These are phyloP conservation scores for Friedmanniomyces endolithicus DNA, from an alignment of 495 filamentous ascomycete species.

Conservation along the genomic window DNA sequence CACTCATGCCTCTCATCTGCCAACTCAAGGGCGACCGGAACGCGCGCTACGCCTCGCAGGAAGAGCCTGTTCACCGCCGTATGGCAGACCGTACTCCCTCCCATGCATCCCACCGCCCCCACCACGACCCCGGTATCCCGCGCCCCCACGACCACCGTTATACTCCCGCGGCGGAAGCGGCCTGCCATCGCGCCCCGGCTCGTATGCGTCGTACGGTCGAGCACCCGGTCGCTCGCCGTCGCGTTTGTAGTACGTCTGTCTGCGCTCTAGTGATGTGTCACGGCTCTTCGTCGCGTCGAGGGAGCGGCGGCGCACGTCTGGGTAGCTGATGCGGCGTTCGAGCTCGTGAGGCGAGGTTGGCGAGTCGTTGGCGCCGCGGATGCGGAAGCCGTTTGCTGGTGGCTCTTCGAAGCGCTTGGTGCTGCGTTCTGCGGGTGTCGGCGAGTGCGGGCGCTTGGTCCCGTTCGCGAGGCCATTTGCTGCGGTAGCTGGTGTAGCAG, in stretches of 20 bases:
- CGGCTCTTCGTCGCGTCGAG: not conserved
- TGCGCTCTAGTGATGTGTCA: conserved; percentile 11
- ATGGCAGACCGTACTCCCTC: not conserved
- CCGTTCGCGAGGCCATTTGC: not conserved
- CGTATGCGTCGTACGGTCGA: not conserved
- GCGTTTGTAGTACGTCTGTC: conserved; percentile 13
- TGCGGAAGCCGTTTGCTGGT: conserved; percentile 3
- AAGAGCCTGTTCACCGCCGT: not conserved
- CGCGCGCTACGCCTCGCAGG: not conserved
- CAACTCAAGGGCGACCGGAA: no score
- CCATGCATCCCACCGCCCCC: not conserved
- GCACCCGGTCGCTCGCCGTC: not conserved
- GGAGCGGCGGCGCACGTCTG: conserved; percentile 1
- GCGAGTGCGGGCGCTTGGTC: conserved; percentile 2
- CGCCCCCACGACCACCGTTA: not conserved
- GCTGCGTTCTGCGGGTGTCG: not conserved
- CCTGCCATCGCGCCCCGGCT: not conserved
- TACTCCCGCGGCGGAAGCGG: not conserved
- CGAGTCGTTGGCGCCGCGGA: conserved; percentile 14
- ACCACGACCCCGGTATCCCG: not conserved
- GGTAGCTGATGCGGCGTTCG: conserved; percentile 5
- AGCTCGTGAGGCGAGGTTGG: not conserved
- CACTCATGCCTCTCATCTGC: no score
- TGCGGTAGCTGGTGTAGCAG: not conserved
- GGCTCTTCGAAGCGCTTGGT: not conserved